These are phyloP conservation scores for Graphium sp. DNA, from an alignment of 2,329 filamentous ascomycete genomes.

Conservation along the genomic window DNA sequence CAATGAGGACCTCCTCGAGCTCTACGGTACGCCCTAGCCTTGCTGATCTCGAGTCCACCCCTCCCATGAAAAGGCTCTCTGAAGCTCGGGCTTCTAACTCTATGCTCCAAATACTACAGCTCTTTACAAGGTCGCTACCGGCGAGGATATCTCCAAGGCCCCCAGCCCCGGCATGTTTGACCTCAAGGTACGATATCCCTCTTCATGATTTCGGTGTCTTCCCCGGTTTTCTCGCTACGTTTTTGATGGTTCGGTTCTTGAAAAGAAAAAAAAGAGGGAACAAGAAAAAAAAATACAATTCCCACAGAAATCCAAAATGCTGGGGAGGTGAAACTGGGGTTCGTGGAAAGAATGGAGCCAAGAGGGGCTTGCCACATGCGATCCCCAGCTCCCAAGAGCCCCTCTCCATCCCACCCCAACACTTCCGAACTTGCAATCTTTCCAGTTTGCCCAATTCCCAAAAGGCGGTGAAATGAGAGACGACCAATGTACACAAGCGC, in stretches of 20 bases:
- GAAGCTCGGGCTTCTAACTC: neutral
- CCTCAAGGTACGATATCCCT: conserved; percentile 34
- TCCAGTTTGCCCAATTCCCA: too few species aligned
- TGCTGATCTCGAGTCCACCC: neutral
- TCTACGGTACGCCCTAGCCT: conserved; percentile 29
- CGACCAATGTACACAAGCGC: too few species aligned
- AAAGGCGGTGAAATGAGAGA: too few species aligned
- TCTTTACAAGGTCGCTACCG: conserved; percentile 40
- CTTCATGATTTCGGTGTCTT: conserved; percentile 1
- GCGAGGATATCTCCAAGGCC: conserved; percentile 39
- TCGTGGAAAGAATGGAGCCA: too few species aligned
- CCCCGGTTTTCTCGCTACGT: neutral
- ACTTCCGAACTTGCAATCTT: too few species aligned
- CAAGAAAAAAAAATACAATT: neutral
- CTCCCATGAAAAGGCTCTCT: neutral
- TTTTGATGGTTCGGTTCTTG: neutral
- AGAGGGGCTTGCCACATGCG: too few species aligned
- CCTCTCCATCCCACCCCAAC: too few species aligned
- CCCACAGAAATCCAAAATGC: neutral
- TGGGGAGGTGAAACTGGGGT: too few species aligned
- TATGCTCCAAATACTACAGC: conserved; percentile 16
- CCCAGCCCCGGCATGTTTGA: conserved; percentile 51
- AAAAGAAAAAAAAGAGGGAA: too few species aligned
- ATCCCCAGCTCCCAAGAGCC: too few species aligned
- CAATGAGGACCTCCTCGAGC: conserved; percentile 47